These are phyloP conservation scores for Botrytis medusae DNA, from an alignment of 2,329 filamentous ascomycete species.

Conservation along the genomic window DNA sequence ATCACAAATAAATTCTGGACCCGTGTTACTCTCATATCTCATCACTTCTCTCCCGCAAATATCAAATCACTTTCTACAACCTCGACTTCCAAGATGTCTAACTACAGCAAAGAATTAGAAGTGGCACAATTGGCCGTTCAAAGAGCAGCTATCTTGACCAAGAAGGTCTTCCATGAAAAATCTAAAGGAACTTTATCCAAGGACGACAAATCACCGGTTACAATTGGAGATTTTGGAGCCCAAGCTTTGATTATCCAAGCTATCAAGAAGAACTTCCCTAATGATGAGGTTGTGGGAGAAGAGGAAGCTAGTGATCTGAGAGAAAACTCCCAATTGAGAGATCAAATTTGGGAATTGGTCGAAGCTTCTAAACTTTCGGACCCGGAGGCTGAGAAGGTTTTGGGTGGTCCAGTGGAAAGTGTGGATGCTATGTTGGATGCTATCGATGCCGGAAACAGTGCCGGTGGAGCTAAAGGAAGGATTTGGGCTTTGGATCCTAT, in stretches of 20 bases:
- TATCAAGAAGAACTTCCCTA: constrained; percentile 83
- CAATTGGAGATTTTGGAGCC: constrained; percentile 95
- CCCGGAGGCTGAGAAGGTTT: constrained; percentile 59
- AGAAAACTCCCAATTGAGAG: constrained; percentile 65
- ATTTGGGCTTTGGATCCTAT: constrained; percentile 98
- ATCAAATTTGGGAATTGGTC: constrained; percentile 84
- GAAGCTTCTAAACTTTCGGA: constrained; percentile 69
- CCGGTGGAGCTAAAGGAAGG: constrained; percentile 70
- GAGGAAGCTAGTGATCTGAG: constrained; percentile 85
- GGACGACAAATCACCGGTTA: constrained; percentile 94
- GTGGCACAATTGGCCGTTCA: constrained; percentile 88
- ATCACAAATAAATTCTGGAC: constrained; percentile 33
- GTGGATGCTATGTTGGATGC: constrained; percentile 66
- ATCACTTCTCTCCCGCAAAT: constrained; percentile 32
- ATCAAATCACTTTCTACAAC: constrained; percentile 25
- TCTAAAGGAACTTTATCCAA: constrained; percentile 94
- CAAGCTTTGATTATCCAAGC: constrained; percentile 94
- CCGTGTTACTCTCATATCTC: constrained; percentile 36
- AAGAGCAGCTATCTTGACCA: constrained; percentile 73
- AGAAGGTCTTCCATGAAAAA: constrained; percentile 80
- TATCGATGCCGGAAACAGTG: constrained; percentile 67
- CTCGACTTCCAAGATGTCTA: constrained; percentile 40
- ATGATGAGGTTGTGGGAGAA: constrained; percentile 90
- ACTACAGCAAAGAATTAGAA: constrained; percentile 74
- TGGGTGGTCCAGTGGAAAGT: constrained; percentile 67